A percentile compares a stretch with the other conserved stretches of the same genome.
These are phyloP conservation scores for Phytophthora syringae DNA, from an alignment of 352 stramenopile genomes.

Conservation along the genomic window DNA sequence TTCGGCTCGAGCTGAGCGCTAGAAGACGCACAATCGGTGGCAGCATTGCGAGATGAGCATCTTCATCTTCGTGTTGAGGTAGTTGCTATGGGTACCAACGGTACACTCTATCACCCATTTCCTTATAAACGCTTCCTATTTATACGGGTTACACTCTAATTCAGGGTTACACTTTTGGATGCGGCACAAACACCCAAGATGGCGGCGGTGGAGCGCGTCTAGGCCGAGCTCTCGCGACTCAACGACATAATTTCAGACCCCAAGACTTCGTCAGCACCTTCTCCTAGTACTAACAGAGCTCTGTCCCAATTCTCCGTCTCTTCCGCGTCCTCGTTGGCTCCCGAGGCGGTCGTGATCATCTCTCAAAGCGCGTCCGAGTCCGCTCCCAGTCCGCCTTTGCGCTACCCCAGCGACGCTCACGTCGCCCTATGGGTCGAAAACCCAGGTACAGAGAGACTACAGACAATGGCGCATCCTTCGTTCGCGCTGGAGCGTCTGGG, in stretches of 20 bases:
- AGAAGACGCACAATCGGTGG: conserved; percentile 83
- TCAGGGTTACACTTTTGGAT: neutral
- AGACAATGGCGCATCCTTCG: conserved; percentile 36
- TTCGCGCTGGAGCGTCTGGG: conserved; percentile 53
- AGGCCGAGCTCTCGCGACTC: conserved; percentile 51
- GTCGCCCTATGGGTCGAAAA: conserved; percentile 39
- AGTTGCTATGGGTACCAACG: conserved; percentile 90
- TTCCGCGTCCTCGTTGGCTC: conserved; percentile 50
- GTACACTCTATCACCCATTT: no score
- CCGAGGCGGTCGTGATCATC: conserved; percentile 56
- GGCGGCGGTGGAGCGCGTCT: conserved; percentile 42
- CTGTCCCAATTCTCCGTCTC: conserved; percentile 58
- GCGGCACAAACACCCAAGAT: conserved; percentile 36
- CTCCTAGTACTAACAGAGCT: conserved; percentile 15
- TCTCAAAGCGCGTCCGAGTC: conserved; percentile 11
- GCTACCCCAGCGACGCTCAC: conserved; percentile 46
- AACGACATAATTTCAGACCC: conserved; percentile 10
- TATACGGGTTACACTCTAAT: no score
- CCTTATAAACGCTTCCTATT: no score
- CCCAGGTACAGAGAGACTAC: conserved; percentile 29
- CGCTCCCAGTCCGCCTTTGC: conserved; percentile 31
- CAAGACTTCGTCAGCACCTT: neutral
- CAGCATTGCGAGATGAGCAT: conserved; percentile 92
- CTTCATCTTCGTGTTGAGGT: conserved; percentile 93
- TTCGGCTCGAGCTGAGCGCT: neutral